A percentile compares a stretch with the other conserved stretches of the same genome.
Conservation (phyloP, 78 protist genomes). For the Isochrysis galbana region DNA sequence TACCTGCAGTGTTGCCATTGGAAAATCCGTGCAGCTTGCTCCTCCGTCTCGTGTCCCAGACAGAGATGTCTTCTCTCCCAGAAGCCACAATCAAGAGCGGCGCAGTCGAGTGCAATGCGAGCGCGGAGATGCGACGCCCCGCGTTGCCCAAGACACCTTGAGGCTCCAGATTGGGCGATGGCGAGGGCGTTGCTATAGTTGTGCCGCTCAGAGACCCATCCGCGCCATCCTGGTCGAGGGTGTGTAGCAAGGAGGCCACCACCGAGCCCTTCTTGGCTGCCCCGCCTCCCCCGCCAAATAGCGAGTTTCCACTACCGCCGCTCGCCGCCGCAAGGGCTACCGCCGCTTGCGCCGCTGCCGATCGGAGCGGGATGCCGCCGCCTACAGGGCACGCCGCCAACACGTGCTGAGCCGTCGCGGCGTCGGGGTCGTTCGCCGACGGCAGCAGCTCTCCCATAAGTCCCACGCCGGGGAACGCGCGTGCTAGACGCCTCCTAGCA, state of each 20-base stretch:
- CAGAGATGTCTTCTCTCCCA: background rate
- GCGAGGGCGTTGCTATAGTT: too few relatives aligned
- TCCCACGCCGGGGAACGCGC: background rate
- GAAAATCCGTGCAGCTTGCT: slow-evolving; percentile 31
- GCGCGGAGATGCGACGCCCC: background rate
- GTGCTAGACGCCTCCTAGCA: background rate
- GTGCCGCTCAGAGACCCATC: too few relatives aligned
- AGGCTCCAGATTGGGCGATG: background rate
- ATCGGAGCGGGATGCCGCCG: background rate
- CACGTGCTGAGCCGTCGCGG: background rate
- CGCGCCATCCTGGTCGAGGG: too few relatives aligned
- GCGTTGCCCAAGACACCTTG: background rate
- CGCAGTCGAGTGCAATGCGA: background rate
- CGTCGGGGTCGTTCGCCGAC: background rate
- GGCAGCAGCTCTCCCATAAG: background rate
- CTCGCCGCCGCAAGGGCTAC: background rate
- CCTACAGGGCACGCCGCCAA: background rate
- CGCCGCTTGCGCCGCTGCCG: background rate
- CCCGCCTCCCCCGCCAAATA: background rate
- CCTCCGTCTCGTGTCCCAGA: background rate
- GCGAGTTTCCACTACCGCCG: background rate
- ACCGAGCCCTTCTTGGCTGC: background rate
- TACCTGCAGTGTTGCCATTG: slow-evolving; percentile 57
- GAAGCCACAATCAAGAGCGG: background rate
- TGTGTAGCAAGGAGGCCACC: background rate